phyloP scores from a whole-genome alignment of 768 basidiomycete species.

The Psilocybe cubensis region DNA sequence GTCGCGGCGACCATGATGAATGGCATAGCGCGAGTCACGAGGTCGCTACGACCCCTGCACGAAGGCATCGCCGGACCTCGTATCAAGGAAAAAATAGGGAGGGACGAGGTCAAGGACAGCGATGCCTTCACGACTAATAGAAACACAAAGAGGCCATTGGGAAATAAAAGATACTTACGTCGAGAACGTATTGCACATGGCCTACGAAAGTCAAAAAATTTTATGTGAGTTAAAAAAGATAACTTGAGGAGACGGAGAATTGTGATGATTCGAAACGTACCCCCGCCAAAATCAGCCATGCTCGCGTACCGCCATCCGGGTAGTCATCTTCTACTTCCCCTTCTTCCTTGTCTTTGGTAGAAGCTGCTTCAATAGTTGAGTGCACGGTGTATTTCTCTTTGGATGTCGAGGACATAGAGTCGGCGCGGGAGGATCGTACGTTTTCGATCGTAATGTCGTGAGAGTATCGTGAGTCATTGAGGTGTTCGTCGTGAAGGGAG shows the following conservation, averaged over 20 bases:
- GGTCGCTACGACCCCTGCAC: not conserved
- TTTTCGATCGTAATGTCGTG: constrained; percentile 16
- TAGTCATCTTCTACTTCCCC: constrained; percentile 28
- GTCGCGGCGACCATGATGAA: not conserved
- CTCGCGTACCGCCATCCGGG: constrained; percentile 47
- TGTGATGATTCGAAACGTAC: constrained; percentile 29
- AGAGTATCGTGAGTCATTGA: constrained; percentile 8
- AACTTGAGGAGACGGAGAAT: not conserved
- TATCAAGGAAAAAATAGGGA: not conserved
- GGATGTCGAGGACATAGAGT: not conserved
- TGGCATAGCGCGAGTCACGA: not conserved
- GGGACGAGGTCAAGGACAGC: not conserved
- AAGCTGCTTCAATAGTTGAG: constrained; percentile 1
- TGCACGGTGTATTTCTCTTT: constrained; percentile 17
- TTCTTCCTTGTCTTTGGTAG: constrained; percentile 9
- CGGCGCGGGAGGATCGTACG: not conserved
- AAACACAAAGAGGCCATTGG: not conserved
- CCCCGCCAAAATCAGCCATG: constrained; percentile 48
- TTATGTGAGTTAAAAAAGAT: constrained; percentile 3
- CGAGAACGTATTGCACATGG: constrained; percentile 49
- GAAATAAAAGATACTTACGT: constrained; percentile 36
- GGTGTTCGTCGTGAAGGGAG: not conserved
- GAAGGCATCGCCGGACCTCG: not conserved
- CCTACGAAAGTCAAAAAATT: constrained; percentile 27
- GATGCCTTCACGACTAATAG: too few relatives aligned